phyloP scores from a whole-genome alignment of 164 flowering plant species.

The Dillenia suffruticosa region DNA sequence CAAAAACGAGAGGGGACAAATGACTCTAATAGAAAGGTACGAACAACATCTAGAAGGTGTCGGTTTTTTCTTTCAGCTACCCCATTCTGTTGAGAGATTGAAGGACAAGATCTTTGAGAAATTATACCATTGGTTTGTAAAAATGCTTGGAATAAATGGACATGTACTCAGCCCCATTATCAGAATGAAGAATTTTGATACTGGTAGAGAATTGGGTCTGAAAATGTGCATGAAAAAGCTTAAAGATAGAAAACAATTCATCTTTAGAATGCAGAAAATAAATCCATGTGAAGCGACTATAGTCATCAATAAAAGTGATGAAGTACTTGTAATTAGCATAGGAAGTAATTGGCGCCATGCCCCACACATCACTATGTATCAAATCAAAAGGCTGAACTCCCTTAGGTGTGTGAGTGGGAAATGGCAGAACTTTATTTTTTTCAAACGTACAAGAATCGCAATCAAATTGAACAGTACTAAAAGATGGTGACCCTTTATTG shows the following conservation, averaged over 20 bases:
- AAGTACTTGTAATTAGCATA: constrained; percentile 6
- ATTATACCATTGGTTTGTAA: not conserved
- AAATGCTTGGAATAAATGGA: not conserved
- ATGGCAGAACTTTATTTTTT: constrained; percentile 6
- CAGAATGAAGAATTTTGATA: constrained; percentile 3
- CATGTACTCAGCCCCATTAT: constrained; percentile 6
- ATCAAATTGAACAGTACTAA: not conserved
- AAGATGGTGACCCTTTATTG: not conserved
- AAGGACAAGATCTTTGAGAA: no score
- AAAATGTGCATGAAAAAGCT: not conserved
- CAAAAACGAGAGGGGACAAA: not conserved
- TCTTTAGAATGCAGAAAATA: constrained; percentile 8
- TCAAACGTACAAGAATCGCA: constrained; percentile 1
- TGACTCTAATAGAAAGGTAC: not conserved
- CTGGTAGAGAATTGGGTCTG: not conserved
- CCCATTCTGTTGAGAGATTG: not conserved
- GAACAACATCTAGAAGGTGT: not conserved
- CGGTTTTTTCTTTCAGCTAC: not conserved
- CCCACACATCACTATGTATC: constrained; percentile 10
- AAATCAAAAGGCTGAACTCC: not conserved
- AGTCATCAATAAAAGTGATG: constrained; percentile 9
- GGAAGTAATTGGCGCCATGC: not conserved
- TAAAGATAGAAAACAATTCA: constrained; percentile 4
- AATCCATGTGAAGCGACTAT: constrained; percentile 9
- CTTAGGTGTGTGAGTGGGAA: not conserved